Evolutionary conservation across 306 rosid species (phyloP), one percentile per base, ranked within the genome.

Genomic region (Citrullus amarus): DNA sequence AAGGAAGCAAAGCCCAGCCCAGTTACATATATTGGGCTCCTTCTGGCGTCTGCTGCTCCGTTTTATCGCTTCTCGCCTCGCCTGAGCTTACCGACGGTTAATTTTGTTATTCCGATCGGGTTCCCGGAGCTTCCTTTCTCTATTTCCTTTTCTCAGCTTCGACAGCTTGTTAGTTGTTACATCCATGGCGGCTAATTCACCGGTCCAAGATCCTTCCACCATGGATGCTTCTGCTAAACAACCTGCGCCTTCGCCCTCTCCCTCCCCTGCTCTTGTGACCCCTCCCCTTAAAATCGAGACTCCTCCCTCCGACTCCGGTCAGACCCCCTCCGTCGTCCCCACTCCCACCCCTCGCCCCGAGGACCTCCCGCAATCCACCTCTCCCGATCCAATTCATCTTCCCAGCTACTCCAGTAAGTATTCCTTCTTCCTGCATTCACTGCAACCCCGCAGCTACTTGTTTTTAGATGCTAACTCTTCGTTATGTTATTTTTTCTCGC

Each of bases 401-500:
- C 97, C 98, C 44, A 87, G 92, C 87, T 88, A 94, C 83, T 90
- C 98, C 73, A 62, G 89, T 84, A 80, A 79, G 88, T 61, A 22
- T 3, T 8, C 0, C 46, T 48, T 44, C 44, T 41, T 59, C 69
- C 8, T 60, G 14, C 65, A 34, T 51, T 28, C 13, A 38, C 61
- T 74, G 12, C 43, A 20, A 59, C 75, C 75, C 28, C 30, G 51
- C 44, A 8, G 51, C 50, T 6, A 15, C 50, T 59, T 16, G 48
- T n/a, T 62, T 56, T 20, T 43, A 4, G 13, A 65, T 65, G 7
- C n/a, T 41, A 66, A 25, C 14, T 32, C 46, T 50, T 59, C 0
- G 14, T 56, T 17, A 18, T 56, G 9, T 1, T 38, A n/a, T 36
- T 5, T 30, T 69, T 11, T 43, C 32, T 2, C 22, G 1, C 43